Conservation (phyloP, 202 grass and related monocot genomes). For the Elaeis oleifera region DNA sequence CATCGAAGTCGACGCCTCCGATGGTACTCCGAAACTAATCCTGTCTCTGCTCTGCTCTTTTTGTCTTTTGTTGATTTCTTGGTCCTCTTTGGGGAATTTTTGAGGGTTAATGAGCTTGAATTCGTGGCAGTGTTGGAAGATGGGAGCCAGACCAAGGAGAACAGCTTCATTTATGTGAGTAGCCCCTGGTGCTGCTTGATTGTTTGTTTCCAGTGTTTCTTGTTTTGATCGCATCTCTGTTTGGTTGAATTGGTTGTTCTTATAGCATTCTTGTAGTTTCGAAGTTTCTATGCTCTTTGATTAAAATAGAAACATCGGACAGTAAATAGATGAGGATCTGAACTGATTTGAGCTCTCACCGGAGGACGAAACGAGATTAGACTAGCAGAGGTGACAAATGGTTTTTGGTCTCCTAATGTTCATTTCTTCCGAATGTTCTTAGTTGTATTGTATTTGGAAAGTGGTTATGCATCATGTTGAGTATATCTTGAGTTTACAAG, state of each 20-base stretch:
- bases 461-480: no score
- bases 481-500: no score
- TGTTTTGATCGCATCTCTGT: background rate
- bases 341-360: background rate
- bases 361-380: background rate
- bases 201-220: background rate
- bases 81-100: background rate
- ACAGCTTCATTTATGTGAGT: constrained; percentile 82
- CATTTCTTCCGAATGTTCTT: no score
- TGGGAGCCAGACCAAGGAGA: constrained; percentile 61
- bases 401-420: background rate
- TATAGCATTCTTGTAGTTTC: no score
- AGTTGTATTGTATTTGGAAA: no score
- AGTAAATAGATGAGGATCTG: background rate
- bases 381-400: background rate
- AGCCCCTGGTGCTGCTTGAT: background rate
- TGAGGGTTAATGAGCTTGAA: constrained; percentile 12
- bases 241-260: background rate
- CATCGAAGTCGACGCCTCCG: constrained; percentile 85
- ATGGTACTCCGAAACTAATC: constrained; percentile 34
- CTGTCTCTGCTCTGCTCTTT: no score
- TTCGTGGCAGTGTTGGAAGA: constrained; percentile 67
- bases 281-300: no score
- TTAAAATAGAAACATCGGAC: background rate
- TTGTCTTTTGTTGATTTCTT: background rate